Evolutionary conservation across 257 asterid genomes (phyloP).

Genomic region (Solanum peruvianum): DNA sequence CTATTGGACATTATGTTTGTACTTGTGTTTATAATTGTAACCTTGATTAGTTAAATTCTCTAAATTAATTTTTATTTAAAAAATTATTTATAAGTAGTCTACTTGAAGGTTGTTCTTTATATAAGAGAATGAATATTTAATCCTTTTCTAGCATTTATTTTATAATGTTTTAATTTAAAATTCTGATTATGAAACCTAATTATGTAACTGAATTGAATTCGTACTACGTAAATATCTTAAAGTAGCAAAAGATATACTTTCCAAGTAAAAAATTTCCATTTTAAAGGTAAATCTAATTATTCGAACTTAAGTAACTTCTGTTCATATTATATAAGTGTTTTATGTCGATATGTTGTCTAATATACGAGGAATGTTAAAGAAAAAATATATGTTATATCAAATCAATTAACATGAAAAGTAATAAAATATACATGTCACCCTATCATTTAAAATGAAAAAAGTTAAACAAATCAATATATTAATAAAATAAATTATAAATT

Average conservation of each 20-base stretch:
- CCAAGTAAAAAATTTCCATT: background rate
- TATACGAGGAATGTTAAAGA: background rate
- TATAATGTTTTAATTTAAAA: background rate
- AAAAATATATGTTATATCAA: too few species aligned
- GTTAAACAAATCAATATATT: too few species aligned
- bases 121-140: background rate
- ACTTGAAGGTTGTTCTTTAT: background rate
- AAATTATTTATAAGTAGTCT: background rate
- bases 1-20: background rate
- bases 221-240: too few species aligned
- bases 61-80: background rate
- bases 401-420: too few species aligned
- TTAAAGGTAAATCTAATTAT: background rate
- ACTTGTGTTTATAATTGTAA: background rate
- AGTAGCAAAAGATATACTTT: background rate
- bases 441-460: too few species aligned
- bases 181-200: background rate
- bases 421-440: too few species aligned
- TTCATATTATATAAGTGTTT: background rate
- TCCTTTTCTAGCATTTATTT: background rate
- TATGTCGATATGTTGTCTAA: background rate
- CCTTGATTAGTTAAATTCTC: background rate
- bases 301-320: background rate
- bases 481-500: too few species aligned
- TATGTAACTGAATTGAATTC: background rate